Evolutionary conservation across 2,329 filamentous ascomycete genomes (phyloP).

Genomic region (Phyllosticta citriasiana): DNA sequence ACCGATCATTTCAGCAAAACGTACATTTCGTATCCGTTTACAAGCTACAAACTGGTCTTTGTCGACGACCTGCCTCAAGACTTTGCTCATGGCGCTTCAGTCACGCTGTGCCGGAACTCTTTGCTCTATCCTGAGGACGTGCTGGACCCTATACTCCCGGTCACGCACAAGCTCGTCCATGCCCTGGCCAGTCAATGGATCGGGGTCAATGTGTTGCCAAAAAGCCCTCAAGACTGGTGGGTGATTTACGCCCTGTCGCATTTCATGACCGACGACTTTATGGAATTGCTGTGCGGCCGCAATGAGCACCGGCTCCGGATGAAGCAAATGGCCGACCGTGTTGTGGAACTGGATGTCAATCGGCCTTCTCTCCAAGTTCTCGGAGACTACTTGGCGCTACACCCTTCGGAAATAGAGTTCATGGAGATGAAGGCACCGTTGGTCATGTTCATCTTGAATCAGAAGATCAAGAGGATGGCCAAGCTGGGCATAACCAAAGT

Average conservation of each 20-base stretch:
- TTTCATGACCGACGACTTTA: constrained; percentile 91
- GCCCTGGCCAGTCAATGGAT: constrained; percentile 88
- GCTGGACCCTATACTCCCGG: constrained; percentile 73
- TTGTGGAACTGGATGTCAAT: constrained; percentile 71
- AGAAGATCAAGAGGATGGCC: constrained; percentile 54
- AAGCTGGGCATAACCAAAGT: constrained; percentile 84
- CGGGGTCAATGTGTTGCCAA: constrained; percentile 82
- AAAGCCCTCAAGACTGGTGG: constrained; percentile 74
- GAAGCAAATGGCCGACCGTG: constrained; percentile 70
- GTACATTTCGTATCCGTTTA: constrained; percentile 84
- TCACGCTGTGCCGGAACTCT: constrained; percentile 79
- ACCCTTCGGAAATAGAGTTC: constrained; percentile 80
- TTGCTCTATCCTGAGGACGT: constrained; percentile 77
- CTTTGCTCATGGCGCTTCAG: constrained; percentile 65
- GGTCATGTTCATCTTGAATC: constrained; percentile 88
- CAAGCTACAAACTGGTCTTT: constrained; percentile 87
- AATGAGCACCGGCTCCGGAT: constrained; percentile 90
- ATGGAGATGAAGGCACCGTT: constrained; percentile 83
- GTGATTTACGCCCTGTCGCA: constrained; percentile 81
- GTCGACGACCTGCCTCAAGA: constrained; percentile 79
- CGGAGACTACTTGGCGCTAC: constrained; percentile 66
- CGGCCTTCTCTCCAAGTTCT: constrained; percentile 75
- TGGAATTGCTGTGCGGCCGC: constrained; percentile 82
- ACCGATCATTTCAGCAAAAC: constrained; percentile 86
- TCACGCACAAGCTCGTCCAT: constrained; percentile 71